These are phyloP conservation scores for Baorangia bicolor DNA, from an alignment of 768 basidiomycete species.

Conservation along the genomic window DNA sequence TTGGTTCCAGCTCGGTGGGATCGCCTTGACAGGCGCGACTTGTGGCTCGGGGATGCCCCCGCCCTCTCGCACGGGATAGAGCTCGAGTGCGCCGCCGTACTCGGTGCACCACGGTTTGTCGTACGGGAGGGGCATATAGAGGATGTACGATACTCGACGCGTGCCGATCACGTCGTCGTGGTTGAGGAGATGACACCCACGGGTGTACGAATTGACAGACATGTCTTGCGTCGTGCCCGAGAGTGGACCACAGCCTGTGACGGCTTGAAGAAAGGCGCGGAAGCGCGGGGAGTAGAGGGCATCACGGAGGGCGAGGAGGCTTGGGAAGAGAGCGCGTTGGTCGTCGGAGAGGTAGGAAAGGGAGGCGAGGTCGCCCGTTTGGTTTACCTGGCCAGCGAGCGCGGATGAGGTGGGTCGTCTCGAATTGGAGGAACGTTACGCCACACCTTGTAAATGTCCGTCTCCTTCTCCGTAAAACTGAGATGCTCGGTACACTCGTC, in stretches of 20 bases:
- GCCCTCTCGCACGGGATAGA: conserved; percentile 73
- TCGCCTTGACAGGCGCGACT: conserved; percentile 57
- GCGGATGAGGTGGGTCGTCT: neutral
- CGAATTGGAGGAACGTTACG: neutral
- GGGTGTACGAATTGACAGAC: conserved; percentile 88
- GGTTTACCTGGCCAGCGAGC: conserved; percentile 67
- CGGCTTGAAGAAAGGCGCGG: conserved; percentile 75
- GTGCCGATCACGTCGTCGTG: conserved; percentile 99
- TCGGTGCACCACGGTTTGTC: conserved; percentile 78
- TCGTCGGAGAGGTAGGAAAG: conserved; percentile 79
- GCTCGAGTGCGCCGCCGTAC: conserved; percentile 93
- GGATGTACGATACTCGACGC: conserved; percentile 92
- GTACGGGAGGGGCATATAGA: conserved; percentile 86
- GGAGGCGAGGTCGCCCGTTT: conserved; percentile 95
- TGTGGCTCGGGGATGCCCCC: conserved; percentile 68
- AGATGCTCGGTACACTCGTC: conserved; percentile 80
- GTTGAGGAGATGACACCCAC: conserved; percentile 91
- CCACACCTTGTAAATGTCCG: conserved; percentile 93
- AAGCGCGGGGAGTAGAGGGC: conserved; percentile 87
- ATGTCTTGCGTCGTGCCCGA: conserved; percentile 93
- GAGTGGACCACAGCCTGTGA: conserved; percentile 91
- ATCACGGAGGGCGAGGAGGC: conserved; percentile 79
- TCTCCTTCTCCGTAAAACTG: conserved; percentile 90
- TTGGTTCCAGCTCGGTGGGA: conserved; percentile 86
- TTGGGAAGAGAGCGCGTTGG: conserved; percentile 78